Conservation (phyloP, 1,139 yeast genomes). For the Saccharomyces hybrid region DNA sequence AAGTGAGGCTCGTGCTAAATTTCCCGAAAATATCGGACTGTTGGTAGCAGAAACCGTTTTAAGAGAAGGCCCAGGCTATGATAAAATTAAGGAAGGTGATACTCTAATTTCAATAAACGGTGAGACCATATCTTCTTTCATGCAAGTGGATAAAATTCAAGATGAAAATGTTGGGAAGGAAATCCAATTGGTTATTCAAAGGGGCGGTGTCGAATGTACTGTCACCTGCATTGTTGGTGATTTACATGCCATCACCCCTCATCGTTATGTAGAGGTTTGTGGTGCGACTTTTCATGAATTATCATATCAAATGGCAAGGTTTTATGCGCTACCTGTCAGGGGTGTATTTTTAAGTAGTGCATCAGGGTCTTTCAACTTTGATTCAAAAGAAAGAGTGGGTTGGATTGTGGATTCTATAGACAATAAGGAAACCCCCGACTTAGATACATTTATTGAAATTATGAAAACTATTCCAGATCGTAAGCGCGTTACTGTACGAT, state of each 20-base stretch:
- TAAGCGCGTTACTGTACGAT: constrained; percentile 61
- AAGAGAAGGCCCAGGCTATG: constrained; percentile 84
- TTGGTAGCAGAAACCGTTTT: constrained; percentile 77
- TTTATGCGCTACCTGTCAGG: constrained; percentile 71
- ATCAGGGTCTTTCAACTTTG: constrained; percentile 66
- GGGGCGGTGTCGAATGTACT: constrained; percentile 59
- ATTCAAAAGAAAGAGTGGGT: constrained; percentile 50
- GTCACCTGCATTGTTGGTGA: constrained; percentile 58
- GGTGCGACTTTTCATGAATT: constrained; percentile 83
- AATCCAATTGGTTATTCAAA: constrained; percentile 56
- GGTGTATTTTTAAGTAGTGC: constrained; percentile 82
- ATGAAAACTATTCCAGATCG: constrained; percentile 74
- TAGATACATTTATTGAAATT: constrained; percentile 70
- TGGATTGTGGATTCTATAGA: constrained; percentile 78
- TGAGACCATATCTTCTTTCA: constrained; percentile 57
- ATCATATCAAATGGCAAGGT: constrained; percentile 83
- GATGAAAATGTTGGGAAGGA: constrained; percentile 61
- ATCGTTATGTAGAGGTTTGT: constrained; percentile 68
- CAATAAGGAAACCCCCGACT: constrained; percentile 61
- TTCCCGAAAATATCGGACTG: constrained; percentile 74
- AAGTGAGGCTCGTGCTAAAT: constrained; percentile 53
- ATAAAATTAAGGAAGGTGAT: constrained; percentile 75
- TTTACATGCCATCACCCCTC: constrained; percentile 76
- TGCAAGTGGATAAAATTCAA: constrained; percentile 76
- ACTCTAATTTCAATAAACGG: constrained; percentile 69